These are phyloP conservation scores for Scedosporium minutisporum DNA, from an alignment of 2,329 filamentous ascomycete species.

Conservation along the genomic window DNA sequence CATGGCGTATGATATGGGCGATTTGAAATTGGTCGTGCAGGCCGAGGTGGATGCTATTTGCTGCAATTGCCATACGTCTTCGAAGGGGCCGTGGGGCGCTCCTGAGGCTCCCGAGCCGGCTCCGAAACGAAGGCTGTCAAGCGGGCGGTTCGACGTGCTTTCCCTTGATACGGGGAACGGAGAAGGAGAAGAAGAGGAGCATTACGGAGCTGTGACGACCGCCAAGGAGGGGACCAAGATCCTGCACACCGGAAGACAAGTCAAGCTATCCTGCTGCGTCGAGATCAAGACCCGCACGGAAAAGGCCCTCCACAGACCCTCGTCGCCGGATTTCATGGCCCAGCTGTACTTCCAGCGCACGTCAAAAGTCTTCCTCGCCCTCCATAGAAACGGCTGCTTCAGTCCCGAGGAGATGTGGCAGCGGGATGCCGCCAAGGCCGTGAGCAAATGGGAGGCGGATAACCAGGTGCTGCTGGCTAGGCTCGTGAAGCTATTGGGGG, in stretches of 20 bases:
- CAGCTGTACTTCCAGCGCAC: conserved; percentile 7
- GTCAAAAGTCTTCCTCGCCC: not conserved
- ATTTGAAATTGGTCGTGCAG: not conserved
- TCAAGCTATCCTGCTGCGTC: not conserved
- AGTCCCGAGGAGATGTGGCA: not conserved
- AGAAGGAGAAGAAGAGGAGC: not conserved
- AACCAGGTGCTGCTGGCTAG: not conserved
- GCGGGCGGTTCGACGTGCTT: conserved; percentile 3
- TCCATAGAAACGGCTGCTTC: not conserved
- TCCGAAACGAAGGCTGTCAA: not conserved
- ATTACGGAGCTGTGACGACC: not conserved
- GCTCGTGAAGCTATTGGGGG: conserved; percentile 1
- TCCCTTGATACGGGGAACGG: not conserved
- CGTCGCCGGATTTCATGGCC: not conserved
- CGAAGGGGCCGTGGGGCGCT: not conserved
- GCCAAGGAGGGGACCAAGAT: not conserved
- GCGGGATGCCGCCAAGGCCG: not conserved
- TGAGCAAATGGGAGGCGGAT: not conserved
- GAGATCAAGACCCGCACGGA: conserved; percentile 4
- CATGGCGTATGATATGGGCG: not conserved
- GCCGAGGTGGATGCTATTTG: not conserved
- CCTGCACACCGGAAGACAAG: not conserved
- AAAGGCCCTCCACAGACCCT: not conserved
- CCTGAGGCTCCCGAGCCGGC: not conserved
- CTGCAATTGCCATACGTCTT: not conserved